These are phyloP conservation scores for Penicillium sp. DNA, from an alignment of 2,329 filamentous ascomycete genomes.

Conservation along the genomic window DNA sequence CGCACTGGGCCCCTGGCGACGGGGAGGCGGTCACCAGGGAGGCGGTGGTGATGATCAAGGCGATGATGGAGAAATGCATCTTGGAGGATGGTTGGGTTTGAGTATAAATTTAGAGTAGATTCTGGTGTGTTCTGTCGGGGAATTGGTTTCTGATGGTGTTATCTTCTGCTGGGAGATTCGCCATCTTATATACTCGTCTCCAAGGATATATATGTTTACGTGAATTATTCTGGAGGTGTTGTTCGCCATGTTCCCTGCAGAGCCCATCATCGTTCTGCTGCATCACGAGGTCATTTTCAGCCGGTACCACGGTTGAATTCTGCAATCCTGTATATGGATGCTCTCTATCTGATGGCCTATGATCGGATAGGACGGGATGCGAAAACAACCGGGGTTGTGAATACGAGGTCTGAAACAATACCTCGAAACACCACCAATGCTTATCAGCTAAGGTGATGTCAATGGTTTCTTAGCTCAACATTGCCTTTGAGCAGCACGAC, in stretches of 20 bases:
- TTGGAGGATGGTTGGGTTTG: conserved; percentile 19
- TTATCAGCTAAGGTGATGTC: neutral
- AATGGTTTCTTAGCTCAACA: conserved; percentile 9
- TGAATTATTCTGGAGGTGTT: neutral
- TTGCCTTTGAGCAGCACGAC: neutral
- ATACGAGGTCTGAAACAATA: conserved; percentile 30
- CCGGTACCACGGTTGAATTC: neutral
- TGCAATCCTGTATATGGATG: neutral
- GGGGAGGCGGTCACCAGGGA: conserved; percentile 23
- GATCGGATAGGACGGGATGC: conserved; percentile 1
- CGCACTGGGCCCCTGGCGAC: conserved; percentile 26
- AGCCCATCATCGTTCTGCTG: neutral
- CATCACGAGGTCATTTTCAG: neutral
- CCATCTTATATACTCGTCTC: conserved; percentile 8
- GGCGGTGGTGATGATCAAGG: conserved; percentile 27
- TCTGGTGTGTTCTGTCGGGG: neutral
- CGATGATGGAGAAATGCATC: conserved; percentile 31
- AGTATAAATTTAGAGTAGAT: neutral
- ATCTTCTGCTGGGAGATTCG: neutral
- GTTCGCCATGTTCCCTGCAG: neutral
- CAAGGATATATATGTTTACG: neutral
- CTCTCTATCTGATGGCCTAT: neutral
- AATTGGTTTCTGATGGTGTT: conserved; percentile 5
- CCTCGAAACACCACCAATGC: conserved; percentile 18
- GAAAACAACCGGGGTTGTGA: conserved; percentile 6